Evolutionary conservation across 164 flowering plant species (phyloP), one percentile per base, ranked within the genome.

Genomic region (Amborella trichopoda): DNA sequence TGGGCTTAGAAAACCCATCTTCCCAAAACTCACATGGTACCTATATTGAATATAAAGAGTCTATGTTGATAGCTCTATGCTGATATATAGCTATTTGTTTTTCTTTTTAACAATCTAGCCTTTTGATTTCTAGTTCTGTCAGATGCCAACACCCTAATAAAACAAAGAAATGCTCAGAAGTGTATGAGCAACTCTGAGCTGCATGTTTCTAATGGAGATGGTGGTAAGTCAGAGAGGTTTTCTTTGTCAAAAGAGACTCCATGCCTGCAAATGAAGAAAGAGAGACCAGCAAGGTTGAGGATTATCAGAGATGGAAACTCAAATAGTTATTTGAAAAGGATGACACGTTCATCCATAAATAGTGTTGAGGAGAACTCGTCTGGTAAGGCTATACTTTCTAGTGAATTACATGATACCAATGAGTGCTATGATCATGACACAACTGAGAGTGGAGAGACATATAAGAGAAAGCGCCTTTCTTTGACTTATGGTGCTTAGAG

Each of bases 321-420:
- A 18, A 17, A 52, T 48, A 23, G 4, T 42, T 19, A 20, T 3
- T 40, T 20, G 23, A 40, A 23, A 18, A 46, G 65, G 30, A 23
- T 61, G 23, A 54, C 64, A 32, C 53, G 28, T 33, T 68, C 61
- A 9, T 34, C 48, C 28, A 14, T 28, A 23, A 32, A n/a, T n/a
- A n/a, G n/a, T n/a, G n/a, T n/a, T n/a, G n/a, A n/a, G n/a, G n/a
- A n/a, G n/a, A n/a, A n/a, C n/a, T n/a, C n/a, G n/a, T n/a, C n/a
- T n/a, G n/a, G n/a, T n/a, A n/a, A n/a, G n/a, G n/a, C n/a, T n/a
- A n/a, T n/a, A n/a, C n/a, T n/a, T n/a, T n/a, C n/a, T n/a, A n/a
- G n/a, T n/a, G n/a, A n/a, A n/a, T n/a, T n/a, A n/a, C n/a, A n/a
- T n/a, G n/a, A n/a, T n/a, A n/a, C n/a, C n/a, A n/a, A n/a, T n/a